Base-by-base conservation (phyloP, 441 rosid species). In the Iberis amara region DNA sequence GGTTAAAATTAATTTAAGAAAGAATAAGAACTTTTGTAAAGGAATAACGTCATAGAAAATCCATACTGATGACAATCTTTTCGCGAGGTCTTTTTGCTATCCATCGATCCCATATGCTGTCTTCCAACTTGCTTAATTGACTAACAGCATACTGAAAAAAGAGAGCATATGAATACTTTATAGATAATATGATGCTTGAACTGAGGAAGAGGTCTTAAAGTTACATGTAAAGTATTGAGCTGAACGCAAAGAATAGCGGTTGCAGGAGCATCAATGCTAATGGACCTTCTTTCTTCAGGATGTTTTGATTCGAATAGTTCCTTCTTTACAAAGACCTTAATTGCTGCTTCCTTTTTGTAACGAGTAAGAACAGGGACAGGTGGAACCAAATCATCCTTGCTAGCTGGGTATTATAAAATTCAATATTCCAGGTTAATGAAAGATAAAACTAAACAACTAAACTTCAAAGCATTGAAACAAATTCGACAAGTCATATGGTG, bases 351-450 rank as follows among this genome's bases (percentile, higher is more conserved):
- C 77, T 56, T 89, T 67, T 46, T 84, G 79, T 78, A 81, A 69
- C 99, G 79, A 6, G 99, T 89, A 63, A 92, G 94, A 65, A 84
- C 74, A 54, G 99, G 99, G 71, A 81, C 86, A 50, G 99, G 96
- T 59, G 97, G 97, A 61, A 92, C 68, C 53, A 92, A 68, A 72
- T 92, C 99, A 59, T 86, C 99, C 70, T 84, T 92, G 77, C 75
- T 79, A 30, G 79, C 99, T 92, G 82, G 71, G 75, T n/a, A 50
- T 7, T 69, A 86, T 79, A 80, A 76, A 33, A 55, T 26, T 24
- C 26, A 64, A 55, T 46, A 38, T 56, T 38, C 30, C 47, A 41
- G 33, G 24, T 62, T 49, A 21, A 3, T 18, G 23, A 5, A 46
- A 47, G 46, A 46, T 24, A 47, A 27, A 47, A 53, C 35, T 32